Evolutionary conservation across 805 yeast species (phyloP), one percentile per base, ranked within the genome.

Genomic region (Dipodascopsis uninucleata): DNA sequence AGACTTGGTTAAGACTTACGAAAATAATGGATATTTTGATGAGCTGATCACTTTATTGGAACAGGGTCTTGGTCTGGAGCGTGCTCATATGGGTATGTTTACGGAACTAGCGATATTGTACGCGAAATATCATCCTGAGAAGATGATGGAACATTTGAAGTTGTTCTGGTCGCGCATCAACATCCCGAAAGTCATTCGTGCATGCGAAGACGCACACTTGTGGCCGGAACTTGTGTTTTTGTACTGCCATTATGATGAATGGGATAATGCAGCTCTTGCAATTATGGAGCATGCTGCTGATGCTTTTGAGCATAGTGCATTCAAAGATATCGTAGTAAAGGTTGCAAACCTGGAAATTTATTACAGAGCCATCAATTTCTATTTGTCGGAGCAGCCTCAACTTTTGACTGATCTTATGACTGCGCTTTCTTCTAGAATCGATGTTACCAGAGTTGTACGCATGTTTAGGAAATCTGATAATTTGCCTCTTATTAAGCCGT

Each of bases 1-100:
- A 34, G 96, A 85, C 62, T 74, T 93, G 54, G 97, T 90, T 35
- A 73, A 71, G 52, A 84, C 82, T 56, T 93, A 93, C 65, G 97
- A 93, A 70, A 73, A 77, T 63, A 78, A 82, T 56, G 98, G 98
- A 34, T 86, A 87, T 69, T 89, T 89, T 70, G 84, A 81, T 56
- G 96, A 93, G 72, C 75, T 93, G 55, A 85, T 90, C 53, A 79
- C 96, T 14, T 77, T 93, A 60, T 87, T 93, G 60, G 98, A 93
- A 69, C 90, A 88, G 59, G 97, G 97, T 55, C 76, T 93, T 49
- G 94, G 96, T 32, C 76, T 93, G 58, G 98, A 93, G 73, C 85
- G 98, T 66, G 98, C 98, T 29, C 98, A 93, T 65, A 93, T 93
- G 98, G 98, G 97, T 58, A 90, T 93, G 97, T 93, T 93, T 66